Evolutionary conservation across 805 yeast species (phyloP).

Genomic region (Wickerhamiella kurtzmanii): DNA sequence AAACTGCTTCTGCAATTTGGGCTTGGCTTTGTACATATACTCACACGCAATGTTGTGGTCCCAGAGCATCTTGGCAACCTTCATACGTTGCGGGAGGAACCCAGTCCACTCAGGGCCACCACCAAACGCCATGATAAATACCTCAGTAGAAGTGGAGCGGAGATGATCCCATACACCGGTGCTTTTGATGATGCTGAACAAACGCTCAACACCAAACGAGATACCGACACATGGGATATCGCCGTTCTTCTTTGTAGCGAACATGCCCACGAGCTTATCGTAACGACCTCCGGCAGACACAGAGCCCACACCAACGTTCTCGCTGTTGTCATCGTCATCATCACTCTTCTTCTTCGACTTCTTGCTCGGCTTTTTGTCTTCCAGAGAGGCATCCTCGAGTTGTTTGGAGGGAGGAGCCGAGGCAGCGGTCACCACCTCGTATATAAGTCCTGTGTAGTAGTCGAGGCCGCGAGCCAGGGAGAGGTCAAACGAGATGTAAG

Average conservation of each 20-base stretch:
- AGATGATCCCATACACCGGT: constrained; percentile 52
- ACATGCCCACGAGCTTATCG: constrained; percentile 94
- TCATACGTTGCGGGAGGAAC: constrained; percentile 82
- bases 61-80: constrained; percentile 74
- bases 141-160: constrained; percentile 82
- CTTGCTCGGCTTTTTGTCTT: constrained; percentile 32
- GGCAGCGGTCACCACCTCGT: constrained; percentile 89
- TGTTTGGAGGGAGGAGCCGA: constrained; percentile 77
- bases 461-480: constrained; percentile 96
- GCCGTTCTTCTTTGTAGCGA: constrained; percentile 58
- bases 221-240: constrained; percentile 95
- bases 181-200: constrained; percentile 78
- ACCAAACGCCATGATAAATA: constrained; percentile 93
- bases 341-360: constrained; percentile 30
- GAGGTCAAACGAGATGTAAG: constrained; percentile 62
- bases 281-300: constrained; percentile 99
- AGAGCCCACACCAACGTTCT: constrained; percentile 95
- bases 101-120: constrained; percentile 97
- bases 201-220: constrained; percentile 92
- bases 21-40: constrained; percentile 82
- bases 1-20: constrained; percentile 89
- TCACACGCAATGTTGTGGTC: constrained; percentile 78
- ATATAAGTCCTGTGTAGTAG: constrained; percentile 92
- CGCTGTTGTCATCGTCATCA: constrained; percentile 85
- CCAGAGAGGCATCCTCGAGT: constrained; percentile 41